Percentiles rank a stretch among this genome's conserved stretches.
These are phyloP conservation scores for Candida buenavistaensis DNA, from an alignment of 1,139 yeast genomes.

Conservation along the genomic window DNA sequence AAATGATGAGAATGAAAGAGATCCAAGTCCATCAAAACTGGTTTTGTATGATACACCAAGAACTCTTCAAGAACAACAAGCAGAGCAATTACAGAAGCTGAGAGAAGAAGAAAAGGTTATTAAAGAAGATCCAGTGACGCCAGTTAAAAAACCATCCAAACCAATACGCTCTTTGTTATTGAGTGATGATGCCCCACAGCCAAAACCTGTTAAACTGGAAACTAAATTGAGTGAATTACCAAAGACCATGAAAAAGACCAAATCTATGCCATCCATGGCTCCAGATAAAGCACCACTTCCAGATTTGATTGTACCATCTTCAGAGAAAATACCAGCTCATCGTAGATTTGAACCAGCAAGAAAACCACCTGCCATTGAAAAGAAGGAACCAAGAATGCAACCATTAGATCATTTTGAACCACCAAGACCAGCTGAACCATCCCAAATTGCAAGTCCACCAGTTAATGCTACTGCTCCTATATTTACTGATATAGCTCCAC, in stretches of 20 bases:
- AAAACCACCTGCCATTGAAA: slow-evolving; percentile 2
- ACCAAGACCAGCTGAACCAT: background rate
- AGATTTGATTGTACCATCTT: slow-evolving; percentile 2
- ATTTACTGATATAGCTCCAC: background rate
- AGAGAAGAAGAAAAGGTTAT: slow-evolving; percentile 1
- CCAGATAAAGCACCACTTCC: slow-evolving; percentile 3
- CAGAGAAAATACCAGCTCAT: slow-evolving; percentile 3
- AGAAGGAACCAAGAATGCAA: background rate
- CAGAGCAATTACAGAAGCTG: background rate
- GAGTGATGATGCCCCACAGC: slow-evolving; percentile 3
- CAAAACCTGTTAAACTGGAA: background rate
- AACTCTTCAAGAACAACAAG: slow-evolving; percentile 4
- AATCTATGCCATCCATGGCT: slow-evolving; percentile 4
- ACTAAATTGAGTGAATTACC: background rate
- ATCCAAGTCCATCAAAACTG: slow-evolving; percentile 8
- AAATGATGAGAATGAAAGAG: slow-evolving; percentile 4
- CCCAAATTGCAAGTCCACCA: too few relatives aligned
- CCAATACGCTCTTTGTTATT: slow-evolving; percentile 6
- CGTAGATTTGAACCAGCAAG: slow-evolving; percentile 5
- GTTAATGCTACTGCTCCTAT: background rate
- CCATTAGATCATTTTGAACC: background rate
- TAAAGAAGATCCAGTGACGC: background rate
- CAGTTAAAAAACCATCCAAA: background rate
- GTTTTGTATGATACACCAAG: slow-evolving; percentile 6
- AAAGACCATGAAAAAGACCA: slow-evolving; percentile 3